Evolutionary conservation across 768 basidiomycete species (phyloP).

Genomic region (Multifurca ochricompacta): DNA sequence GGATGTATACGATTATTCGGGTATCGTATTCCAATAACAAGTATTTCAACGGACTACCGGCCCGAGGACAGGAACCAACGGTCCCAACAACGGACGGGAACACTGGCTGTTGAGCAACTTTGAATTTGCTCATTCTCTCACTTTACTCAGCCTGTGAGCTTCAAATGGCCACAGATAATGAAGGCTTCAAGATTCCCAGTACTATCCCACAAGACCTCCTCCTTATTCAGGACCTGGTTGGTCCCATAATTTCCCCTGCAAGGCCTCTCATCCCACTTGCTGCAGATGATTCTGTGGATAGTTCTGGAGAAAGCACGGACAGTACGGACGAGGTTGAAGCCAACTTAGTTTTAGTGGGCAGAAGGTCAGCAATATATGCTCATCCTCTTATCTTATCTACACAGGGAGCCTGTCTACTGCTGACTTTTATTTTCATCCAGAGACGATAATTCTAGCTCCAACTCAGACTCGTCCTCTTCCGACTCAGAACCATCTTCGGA

Average conservation of each 20-base stretch:
- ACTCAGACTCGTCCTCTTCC: constrained; percentile 29
- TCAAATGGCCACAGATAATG: neutral
- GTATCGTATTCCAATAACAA: no score
- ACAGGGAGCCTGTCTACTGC: no score
- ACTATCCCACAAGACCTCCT: constrained; percentile 64
- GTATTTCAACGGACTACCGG: neutral
- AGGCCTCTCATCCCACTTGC: neutral
- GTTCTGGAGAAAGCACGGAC: constrained; percentile 40
- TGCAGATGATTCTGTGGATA: constrained; percentile 43
- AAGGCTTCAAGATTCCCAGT: constrained; percentile 52
- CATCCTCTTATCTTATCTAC: neutral
- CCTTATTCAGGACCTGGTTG: constrained; percentile 62
- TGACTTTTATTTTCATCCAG: neutral
- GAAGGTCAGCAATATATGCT: constrained; percentile 1
- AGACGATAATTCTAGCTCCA: constrained; percentile 26
- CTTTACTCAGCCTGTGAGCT: neutral
- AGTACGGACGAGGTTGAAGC: constrained; percentile 73
- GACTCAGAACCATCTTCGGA: constrained; percentile 32
- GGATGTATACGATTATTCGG: no score
- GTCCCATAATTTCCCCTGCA: constrained; percentile 24
- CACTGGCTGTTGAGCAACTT: no score
- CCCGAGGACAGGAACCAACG: neutral
- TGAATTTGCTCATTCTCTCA: no score
- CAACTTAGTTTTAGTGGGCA: constrained; percentile 34
- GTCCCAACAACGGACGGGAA: no score